Evolutionary conservation across 176 grass and related monocot species (phyloP).

Genomic region (Musa troglodytarum): DNA sequence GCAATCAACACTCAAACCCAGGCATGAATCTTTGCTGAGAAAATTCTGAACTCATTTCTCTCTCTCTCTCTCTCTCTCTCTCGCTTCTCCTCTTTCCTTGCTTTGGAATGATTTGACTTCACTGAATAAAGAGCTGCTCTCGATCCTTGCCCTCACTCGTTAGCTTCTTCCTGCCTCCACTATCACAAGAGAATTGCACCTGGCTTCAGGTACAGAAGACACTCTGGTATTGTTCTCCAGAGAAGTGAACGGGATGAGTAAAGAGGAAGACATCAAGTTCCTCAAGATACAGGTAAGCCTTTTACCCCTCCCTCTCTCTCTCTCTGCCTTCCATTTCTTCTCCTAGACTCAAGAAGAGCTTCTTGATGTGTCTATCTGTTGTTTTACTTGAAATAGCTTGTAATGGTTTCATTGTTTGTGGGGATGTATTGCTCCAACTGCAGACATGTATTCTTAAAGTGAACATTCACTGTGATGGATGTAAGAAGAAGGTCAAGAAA

Average conservation of each 20-base stretch:
- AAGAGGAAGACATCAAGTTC: slow-evolving; percentile 12
- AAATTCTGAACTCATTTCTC: not conserved
- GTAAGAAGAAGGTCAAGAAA: slow-evolving; percentile 94
- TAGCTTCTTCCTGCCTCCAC: not conserved
- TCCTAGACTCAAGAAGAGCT: not conserved
- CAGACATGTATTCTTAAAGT: slow-evolving; percentile 75
- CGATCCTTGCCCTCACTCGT: not conserved
- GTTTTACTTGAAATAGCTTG: not conserved
- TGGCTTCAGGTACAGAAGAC: not conserved
- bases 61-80: not conserved
- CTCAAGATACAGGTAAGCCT: slow-evolving; percentile 12
- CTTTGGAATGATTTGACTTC: not conserved
- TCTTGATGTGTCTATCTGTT: not conserved
- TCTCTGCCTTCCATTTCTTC: not conserved
- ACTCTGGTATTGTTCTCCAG: not conserved
- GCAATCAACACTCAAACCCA: too few relatives aligned
- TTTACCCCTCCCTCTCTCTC: too few relatives aligned
- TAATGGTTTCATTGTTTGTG: not conserved
- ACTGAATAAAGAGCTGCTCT: not conserved
- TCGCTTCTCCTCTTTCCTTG: not conserved
- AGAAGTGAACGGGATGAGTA: slow-evolving; percentile 11
- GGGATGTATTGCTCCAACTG: not conserved
- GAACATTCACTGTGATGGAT: slow-evolving; percentile 81
- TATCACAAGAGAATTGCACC: not conserved
- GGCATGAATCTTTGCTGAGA: too few relatives aligned